Evolutionary conservation across 768 basidiomycete genomes (phyloP).

Genomic region (Sarcomyxa edulis): DNA sequence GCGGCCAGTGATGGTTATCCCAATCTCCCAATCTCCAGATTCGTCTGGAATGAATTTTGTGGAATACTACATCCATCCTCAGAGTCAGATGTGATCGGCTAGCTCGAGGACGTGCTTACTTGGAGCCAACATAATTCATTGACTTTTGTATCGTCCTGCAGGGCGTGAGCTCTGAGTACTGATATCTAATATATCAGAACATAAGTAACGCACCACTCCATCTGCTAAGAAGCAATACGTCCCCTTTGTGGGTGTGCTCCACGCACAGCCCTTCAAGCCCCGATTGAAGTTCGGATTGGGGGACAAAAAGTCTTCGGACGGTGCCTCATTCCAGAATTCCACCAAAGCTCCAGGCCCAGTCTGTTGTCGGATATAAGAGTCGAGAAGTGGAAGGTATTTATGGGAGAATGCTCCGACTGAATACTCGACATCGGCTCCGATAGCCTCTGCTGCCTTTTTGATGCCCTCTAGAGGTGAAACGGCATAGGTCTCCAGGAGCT

Average conservation of each 20-base stretch:
- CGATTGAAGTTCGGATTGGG: constrained; percentile 1
- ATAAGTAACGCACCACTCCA: constrained; percentile 6
- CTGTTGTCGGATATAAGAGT: constrained; percentile 36
- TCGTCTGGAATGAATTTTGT: constrained; percentile 45
- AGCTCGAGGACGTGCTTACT: constrained; percentile 1
- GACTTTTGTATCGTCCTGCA: constrained; percentile 9
- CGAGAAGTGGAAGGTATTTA: constrained; percentile 46
- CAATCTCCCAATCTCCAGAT: constrained; percentile 47
- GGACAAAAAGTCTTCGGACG: constrained; percentile 40
- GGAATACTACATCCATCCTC: constrained; percentile 25
- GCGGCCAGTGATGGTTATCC: constrained; percentile 34
- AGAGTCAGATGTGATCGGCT: background rate
- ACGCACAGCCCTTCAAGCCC: background rate
- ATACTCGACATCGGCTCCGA: constrained; percentile 44
- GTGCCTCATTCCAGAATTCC: constrained; percentile 11
- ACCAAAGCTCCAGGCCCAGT: constrained; percentile 4
- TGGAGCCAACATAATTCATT: constrained; percentile 6
- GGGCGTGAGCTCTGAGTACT: background rate
- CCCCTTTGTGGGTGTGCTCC: constrained; percentile 3
- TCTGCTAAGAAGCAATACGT: constrained; percentile 7
- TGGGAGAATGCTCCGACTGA: constrained; percentile 34
- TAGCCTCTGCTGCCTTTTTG: constrained; percentile 29
- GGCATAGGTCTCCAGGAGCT: constrained; percentile 43
- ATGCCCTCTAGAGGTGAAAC: constrained; percentile 59
- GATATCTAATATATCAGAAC: no score